phyloP scores from a whole-genome alignment of 352 stramenopile genomes.

The Phytophthora megakarya region DNA sequence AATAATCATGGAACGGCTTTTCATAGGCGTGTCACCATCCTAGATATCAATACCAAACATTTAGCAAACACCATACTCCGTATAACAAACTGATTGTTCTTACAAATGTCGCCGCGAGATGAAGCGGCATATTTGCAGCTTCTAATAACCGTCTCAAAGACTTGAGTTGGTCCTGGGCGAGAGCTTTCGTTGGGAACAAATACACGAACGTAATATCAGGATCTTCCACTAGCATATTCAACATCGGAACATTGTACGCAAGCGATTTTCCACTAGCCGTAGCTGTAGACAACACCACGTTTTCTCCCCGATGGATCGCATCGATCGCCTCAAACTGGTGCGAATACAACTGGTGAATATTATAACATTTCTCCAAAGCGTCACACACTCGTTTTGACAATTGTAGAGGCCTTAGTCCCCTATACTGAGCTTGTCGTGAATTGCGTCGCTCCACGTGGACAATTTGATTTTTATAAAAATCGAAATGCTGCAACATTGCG shows the following conservation, averaged over 20 bases:
- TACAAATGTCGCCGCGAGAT: slow-evolving; percentile 76
- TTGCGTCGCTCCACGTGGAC: slow-evolving; percentile 73
- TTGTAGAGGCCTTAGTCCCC: slow-evolving; percentile 38
- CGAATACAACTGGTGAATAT: slow-evolving; percentile 85
- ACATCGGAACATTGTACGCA: slow-evolving; percentile 96
- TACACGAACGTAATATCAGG: slow-evolving; percentile 86
- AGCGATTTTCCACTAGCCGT: slow-evolving; percentile 97
- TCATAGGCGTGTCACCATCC: slow-evolving; percentile 96
- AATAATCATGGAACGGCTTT: slow-evolving; percentile 84
- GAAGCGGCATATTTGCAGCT: slow-evolving; percentile 47
- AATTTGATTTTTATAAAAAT: slow-evolving; percentile 80
- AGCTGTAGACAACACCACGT: slow-evolving; percentile 95
- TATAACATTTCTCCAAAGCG: slow-evolving; percentile 50
- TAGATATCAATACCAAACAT: slow-evolving; percentile 26
- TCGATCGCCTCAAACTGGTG: slow-evolving; percentile 93
- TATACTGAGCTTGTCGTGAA: slow-evolving; percentile 48
- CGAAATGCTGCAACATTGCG: slow-evolving; percentile 50
- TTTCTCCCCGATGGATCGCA: slow-evolving; percentile 79
- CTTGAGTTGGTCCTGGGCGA: slow-evolving; percentile 97
- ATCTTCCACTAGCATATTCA: slow-evolving; percentile 73
- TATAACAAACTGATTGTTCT: not conserved
- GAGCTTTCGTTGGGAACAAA: slow-evolving; percentile 98
- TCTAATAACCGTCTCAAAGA: slow-evolving; percentile 82
- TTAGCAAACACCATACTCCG: not conserved
- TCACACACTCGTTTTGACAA: slow-evolving; percentile 44